Evolutionary conservation across 2,329 filamentous ascomycete genomes (phyloP).

Genomic region (Ascochyta lentis): DNA sequence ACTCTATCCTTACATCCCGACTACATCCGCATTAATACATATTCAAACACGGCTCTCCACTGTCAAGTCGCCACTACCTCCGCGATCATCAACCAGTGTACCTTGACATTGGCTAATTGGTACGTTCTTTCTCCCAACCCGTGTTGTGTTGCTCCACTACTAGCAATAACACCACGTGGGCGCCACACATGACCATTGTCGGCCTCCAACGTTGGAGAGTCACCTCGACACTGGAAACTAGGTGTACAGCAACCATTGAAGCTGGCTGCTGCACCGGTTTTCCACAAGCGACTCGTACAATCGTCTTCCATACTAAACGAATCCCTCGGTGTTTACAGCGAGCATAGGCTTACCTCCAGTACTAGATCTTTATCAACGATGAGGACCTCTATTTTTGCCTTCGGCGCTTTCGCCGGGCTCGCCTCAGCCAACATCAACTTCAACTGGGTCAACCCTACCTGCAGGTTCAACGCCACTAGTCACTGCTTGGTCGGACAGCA

Average conservation of each 20-base stretch:
- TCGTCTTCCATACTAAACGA: not conserved
- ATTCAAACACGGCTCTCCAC: not conserved
- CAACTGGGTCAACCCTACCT: slow-evolving; percentile 54
- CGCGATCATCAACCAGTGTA: not conserved
- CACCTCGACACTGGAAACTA: not conserved
- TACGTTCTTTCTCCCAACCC: slow-evolving; percentile 7
- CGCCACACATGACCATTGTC: not conserved
- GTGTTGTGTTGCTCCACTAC: not conserved
- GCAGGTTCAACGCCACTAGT: slow-evolving; percentile 38
- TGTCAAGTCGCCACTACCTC: slow-evolving; percentile 2
- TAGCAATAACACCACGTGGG: slow-evolving; percentile 5
- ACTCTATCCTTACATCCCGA: slow-evolving; percentile 10
- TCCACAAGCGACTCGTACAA: not conserved
- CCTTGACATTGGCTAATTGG: not conserved
- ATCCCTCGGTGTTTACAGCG: not conserved
- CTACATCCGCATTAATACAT: slow-evolving; percentile 8
- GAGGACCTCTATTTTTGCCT: slow-evolving; percentile 38
- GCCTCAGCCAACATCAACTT: slow-evolving; percentile 59
- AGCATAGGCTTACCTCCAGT: slow-evolving; percentile 23
- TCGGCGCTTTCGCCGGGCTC: slow-evolving; percentile 45
- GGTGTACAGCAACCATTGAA: not conserved
- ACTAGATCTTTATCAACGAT: slow-evolving; percentile 29
- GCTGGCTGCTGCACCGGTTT: not conserved
- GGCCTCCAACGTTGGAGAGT: not conserved
- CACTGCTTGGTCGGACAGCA: slow-evolving; percentile 50